Evolutionary conservation across 495 filamentous ascomycete genomes (phyloP), one percentile per base, ranked within the genome.

Genomic region (Penicillium cataractarum): DNA sequence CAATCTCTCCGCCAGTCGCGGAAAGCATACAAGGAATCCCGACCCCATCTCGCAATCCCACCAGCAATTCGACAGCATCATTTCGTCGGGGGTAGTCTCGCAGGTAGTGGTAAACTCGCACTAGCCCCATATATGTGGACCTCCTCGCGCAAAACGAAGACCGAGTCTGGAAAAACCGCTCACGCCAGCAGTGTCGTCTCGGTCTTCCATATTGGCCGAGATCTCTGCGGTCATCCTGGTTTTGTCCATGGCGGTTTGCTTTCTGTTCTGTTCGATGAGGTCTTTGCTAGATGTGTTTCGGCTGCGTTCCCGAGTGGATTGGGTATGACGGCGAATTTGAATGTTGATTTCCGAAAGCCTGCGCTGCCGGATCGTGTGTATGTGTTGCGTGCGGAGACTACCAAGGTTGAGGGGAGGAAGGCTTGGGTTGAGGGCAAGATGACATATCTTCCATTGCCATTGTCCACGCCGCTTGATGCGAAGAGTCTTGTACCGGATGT

Each of bases 101-200:
- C 87, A 37, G 93, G 93, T 3, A 76, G 83, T 0, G 87, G 87
- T 21, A 90, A 83, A 70, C 83, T 98, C 48, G 85, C 86, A 12
- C 87, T 95, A 0, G 89, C 92, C 6, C 95, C 94, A 1, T 84
- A 91, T 33, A 84, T 86, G 53, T 98, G 89, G 81, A 82, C 78
- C 9, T 59, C 60, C 0, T 64, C 57, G 0, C 7, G 31, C 24
- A 63, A 62, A 15, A 35, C 31, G 17, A 33, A 63, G 2, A n/a
- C 17, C 22, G 51, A 65, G 58, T 32, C 63, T 5, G 66, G 50
- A 6, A 55, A 33, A 4, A 61, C 62, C 33, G 7, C 59, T 19
- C 84, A 60, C 49, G 35, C 58, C 19, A 71, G 67, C 60, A 68
- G 58, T 29, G 71, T 76, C 4, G 53, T 75, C 0, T 74, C 77